phyloP scores from a whole-genome alignment of 1,284 basidiomycete genomes.

The Athelia sp. region DNA sequence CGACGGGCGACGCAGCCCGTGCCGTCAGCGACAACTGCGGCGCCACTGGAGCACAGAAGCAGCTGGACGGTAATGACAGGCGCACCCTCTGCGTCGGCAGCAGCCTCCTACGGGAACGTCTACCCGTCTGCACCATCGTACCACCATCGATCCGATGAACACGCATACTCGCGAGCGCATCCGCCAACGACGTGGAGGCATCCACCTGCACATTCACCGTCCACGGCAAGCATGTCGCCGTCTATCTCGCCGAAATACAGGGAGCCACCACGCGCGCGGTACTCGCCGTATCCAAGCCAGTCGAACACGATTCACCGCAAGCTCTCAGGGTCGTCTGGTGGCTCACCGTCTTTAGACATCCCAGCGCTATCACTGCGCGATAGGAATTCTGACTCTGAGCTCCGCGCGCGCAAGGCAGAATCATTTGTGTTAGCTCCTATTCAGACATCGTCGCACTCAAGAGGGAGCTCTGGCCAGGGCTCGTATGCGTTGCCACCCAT shows the following conservation, averaged over 20 bases:
- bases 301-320: constrained; percentile 18
- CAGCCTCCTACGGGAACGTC: background rate
- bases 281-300: constrained; percentile 38
- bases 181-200: constrained; percentile 1
- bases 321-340: constrained; percentile 13
- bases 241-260: constrained; percentile 24
- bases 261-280: constrained; percentile 29
- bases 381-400: constrained; percentile 11
- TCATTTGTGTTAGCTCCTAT: constrained; percentile 51
- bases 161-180: background rate
- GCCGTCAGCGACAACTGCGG: constrained; percentile 14
- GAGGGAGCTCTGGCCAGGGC: constrained; percentile 11
- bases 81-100: constrained; percentile 1
- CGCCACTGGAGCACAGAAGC: constrained; percentile 16
- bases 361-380: constrained; percentile 30
- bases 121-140: background rate
- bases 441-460: constrained; percentile 28
- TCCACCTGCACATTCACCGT: background rate
- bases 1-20: constrained; percentile 36
- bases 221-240: constrained; percentile 5
- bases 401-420: constrained; percentile 18
- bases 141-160: background rate
- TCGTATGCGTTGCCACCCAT: constrained; percentile 61
- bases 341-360: constrained; percentile 37
- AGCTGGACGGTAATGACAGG: constrained; percentile 22